Conservation (phyloP, 208 protist species). For the Leishmania mexicana region DNA sequence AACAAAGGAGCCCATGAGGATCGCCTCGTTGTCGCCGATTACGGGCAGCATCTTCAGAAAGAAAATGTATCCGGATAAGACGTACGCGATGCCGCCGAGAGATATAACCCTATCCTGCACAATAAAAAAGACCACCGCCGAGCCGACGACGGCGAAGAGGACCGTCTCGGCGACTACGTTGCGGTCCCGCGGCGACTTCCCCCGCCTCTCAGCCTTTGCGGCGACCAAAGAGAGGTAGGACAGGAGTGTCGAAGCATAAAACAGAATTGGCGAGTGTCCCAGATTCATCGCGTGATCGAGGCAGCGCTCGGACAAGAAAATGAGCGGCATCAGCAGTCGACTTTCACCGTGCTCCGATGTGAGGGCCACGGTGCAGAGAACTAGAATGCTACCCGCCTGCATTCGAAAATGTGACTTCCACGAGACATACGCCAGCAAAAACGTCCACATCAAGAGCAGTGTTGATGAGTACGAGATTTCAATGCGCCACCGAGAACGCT, state of each 20-base stretch:
- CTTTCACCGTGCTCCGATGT: conserved; percentile 76
- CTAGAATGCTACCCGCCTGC: conserved; percentile 54
- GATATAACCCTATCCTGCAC: conserved; percentile 68
- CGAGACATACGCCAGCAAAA: conserved; percentile 53
- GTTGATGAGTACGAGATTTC: conserved; percentile 88
- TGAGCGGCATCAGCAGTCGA: conserved; percentile 73
- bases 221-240: conserved; percentile 75
- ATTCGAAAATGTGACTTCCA: conserved; percentile 42
- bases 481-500: conserved; percentile 12
- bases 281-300: conserved; percentile 53
- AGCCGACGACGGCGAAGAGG: conserved; percentile 46
- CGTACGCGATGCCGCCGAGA: conserved; percentile 66
- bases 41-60: conserved; percentile 54
- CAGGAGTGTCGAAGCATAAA: conserved; percentile 82
- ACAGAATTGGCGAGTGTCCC: conserved; percentile 60
- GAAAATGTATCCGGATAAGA: conserved; percentile 63
- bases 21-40: conserved; percentile 80
- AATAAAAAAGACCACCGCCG: conserved; percentile 56
- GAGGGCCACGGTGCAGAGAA: conserved; percentile 56
- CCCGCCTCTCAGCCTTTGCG: conserved; percentile 32
- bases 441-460: conserved; percentile 69
- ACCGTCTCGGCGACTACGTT: conserved; percentile 44
- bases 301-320: conserved; percentile 79
- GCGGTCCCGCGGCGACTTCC: conserved; percentile 35
- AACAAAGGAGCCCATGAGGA: conserved; percentile 69